A percentile compares a stretch with the other conserved stretches of the same genome.
phyloP scores from a whole-genome alignment of 2,329 filamentous ascomycete genomes.

The Calonectria hongkongensis region DNA sequence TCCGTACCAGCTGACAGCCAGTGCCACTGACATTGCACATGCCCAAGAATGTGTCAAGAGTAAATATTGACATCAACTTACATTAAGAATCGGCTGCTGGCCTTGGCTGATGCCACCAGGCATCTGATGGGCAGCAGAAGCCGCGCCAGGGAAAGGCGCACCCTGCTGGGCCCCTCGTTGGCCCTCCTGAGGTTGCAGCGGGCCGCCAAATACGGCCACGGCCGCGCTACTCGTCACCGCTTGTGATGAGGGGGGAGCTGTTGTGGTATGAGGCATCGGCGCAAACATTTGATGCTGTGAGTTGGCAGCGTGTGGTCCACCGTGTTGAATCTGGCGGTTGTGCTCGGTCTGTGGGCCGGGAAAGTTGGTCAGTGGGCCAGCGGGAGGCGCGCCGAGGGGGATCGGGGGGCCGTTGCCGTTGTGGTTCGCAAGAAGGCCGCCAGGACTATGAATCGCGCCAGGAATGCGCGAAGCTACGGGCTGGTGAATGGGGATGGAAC shows the following conservation, averaged over 20 bases:
- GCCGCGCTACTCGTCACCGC: conserved; percentile 76
- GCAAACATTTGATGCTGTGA: conserved; percentile 75
- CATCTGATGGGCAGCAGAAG: conserved; percentile 61
- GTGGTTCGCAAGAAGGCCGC: conserved; percentile 87
- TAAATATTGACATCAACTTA: conserved; percentile 60
- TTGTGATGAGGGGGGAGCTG: conserved; percentile 71
- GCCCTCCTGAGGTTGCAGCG: conserved; percentile 79
- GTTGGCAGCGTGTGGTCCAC: conserved; percentile 67
- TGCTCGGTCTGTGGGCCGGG: conserved; percentile 73
- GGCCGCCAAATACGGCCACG: conserved; percentile 79
- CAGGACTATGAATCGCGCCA: conserved; percentile 92
- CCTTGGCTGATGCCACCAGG: conserved; percentile 64
- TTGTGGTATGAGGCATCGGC: conserved; percentile 70
- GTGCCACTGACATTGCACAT: conserved; percentile 34
- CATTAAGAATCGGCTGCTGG: conserved; percentile 70
- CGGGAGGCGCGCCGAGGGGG: conserved; percentile 71
- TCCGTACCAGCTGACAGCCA: conserved; percentile 40
- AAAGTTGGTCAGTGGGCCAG: conserved; percentile 68
- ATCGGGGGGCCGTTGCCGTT: conserved; percentile 75
- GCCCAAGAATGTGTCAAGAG: background rate
- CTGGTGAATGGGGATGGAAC: conserved; percentile 93
- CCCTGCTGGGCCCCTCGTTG: conserved; percentile 68
- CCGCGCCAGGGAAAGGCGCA: conserved; percentile 70
- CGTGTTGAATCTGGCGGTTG: conserved; percentile 71
- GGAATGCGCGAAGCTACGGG: conserved; percentile 89